Conservation (phyloP, 768 basidiomycete species). For the Mycena venus region DNA sequence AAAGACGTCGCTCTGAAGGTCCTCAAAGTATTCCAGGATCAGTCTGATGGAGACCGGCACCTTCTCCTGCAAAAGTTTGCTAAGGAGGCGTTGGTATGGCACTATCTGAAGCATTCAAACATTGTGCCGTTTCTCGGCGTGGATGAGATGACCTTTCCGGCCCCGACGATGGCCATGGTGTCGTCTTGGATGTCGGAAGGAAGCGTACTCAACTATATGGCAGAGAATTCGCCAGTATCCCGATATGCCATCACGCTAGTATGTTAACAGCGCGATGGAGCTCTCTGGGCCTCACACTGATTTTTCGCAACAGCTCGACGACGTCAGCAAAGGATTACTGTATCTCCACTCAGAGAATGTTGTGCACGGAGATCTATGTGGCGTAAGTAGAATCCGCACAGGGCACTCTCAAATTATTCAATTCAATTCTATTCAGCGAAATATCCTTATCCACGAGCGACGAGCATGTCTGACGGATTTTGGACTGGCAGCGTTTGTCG, state of each 20-base stretch:
- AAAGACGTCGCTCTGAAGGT: neutral
- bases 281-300: neutral
- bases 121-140: neutral
- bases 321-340: no score
- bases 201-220: slow-evolving; percentile 15
- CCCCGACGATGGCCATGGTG: slow-evolving; percentile 16
- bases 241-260: neutral
- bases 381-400: neutral
- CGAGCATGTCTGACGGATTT: slow-evolving; percentile 34
- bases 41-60: neutral
- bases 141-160: neutral
- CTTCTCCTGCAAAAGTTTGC: neutral
- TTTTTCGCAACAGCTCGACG: neutral
- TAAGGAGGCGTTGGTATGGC: neutral
- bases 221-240: neutral
- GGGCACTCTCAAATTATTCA: neutral
- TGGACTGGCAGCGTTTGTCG: slow-evolving; percentile 29
- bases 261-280: neutral
- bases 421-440: slow-evolving; percentile 5
- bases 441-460: slow-evolving; percentile 26
- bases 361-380: slow-evolving; percentile 13
- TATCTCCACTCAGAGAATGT: neutral
- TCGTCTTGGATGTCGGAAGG: neutral
- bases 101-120: neutral
- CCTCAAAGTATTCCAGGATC: neutral